Conservation (phyloP, 2,329 filamentous ascomycete genomes). For the Biscogniauxia sp. region DNA sequence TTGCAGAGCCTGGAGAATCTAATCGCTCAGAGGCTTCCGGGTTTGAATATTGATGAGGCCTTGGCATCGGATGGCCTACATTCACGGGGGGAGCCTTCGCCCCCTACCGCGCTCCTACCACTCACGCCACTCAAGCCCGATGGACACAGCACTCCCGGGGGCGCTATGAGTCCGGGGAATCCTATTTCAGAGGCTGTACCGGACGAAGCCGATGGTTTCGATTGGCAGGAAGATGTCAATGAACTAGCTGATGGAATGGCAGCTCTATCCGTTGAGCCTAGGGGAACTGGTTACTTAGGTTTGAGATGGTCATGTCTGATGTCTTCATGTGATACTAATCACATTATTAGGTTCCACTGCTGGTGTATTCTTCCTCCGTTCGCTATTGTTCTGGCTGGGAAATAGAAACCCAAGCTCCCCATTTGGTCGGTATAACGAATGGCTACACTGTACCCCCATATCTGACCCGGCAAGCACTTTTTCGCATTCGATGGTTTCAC, state of each 20-base stretch:
- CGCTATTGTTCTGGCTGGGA: conserved; percentile 1
- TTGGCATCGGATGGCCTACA: not conserved
- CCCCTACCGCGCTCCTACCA: too few relatives aligned
- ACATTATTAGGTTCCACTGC: not conserved
- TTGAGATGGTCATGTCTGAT: not conserved
- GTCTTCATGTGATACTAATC: not conserved
- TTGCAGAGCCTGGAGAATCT: conserved; percentile 1
- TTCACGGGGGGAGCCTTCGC: not conserved
- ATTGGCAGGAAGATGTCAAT: conserved; percentile 5
- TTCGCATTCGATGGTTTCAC: not conserved
- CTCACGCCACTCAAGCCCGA: not conserved
- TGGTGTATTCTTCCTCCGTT: conserved; percentile 1
- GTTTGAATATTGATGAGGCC: not conserved
- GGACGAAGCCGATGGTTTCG: conserved; percentile 3
- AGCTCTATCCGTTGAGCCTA: conserved; percentile 7
- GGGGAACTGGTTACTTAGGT: conserved; percentile 9
- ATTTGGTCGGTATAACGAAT: not conserved
- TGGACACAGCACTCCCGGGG: not conserved
- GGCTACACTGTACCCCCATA: not conserved
- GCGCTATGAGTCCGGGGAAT: not conserved
- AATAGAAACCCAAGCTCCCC: not conserved
- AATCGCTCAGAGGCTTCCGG: not conserved
- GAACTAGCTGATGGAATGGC: conserved; percentile 14
- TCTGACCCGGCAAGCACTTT: conserved; percentile 3
- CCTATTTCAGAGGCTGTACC: conserved; percentile 3